Percentiles rank a stretch among this genome's conserved stretches.
Evolutionary conservation across 495 filamentous ascomycete species (phyloP).

Genomic region (Daldinia bambusicola): DNA sequence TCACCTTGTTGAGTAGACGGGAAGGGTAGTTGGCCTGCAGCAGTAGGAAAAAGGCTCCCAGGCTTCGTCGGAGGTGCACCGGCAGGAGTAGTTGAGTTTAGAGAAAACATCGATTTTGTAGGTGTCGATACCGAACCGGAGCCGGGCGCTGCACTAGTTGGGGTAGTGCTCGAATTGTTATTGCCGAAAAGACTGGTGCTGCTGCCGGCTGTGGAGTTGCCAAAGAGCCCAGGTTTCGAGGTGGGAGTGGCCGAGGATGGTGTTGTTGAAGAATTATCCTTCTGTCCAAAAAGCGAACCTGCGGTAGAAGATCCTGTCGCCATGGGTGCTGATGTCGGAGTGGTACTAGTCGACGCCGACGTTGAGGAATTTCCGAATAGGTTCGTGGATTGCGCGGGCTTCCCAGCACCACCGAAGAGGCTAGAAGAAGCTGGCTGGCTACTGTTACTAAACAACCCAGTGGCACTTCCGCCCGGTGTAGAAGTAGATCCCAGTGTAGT

Average conservation of each 20-base stretch:
- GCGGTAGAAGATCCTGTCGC: conserved; percentile 40
- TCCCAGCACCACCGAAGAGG: conserved; percentile 42
- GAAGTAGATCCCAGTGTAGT: conserved; percentile 46
- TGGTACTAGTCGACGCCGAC: conserved; percentile 47
- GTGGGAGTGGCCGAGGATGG: conserved; percentile 39
- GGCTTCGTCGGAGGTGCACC: conserved; percentile 65
- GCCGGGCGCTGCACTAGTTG: conserved; percentile 40
- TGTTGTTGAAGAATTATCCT: conserved; percentile 22
- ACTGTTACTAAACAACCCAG: conserved; percentile 51
- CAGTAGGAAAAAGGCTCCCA: conserved; percentile 32
- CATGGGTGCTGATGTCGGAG: conserved; percentile 54
- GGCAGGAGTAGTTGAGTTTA: conserved; percentile 70
- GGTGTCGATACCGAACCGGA: conserved; percentile 42
- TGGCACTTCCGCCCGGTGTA: conserved; percentile 44
- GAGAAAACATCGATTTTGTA: conserved; percentile 57
- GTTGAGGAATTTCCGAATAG: conserved; percentile 44
- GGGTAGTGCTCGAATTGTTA: conserved; percentile 53
- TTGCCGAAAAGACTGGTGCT: conserved; percentile 53
- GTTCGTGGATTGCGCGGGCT: conserved; percentile 45
- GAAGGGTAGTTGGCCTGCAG: conserved; percentile 38
- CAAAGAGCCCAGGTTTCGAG: conserved; percentile 56
- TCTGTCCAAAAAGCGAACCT: conserved; percentile 36
- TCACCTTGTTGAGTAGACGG: conserved; percentile 32
- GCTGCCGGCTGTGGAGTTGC: conserved; percentile 37
- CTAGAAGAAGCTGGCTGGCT: conserved; percentile 35